These are phyloP conservation scores for Vigna radiata DNA, from an alignment of 306 rosid genomes.

Conservation along the genomic window DNA sequence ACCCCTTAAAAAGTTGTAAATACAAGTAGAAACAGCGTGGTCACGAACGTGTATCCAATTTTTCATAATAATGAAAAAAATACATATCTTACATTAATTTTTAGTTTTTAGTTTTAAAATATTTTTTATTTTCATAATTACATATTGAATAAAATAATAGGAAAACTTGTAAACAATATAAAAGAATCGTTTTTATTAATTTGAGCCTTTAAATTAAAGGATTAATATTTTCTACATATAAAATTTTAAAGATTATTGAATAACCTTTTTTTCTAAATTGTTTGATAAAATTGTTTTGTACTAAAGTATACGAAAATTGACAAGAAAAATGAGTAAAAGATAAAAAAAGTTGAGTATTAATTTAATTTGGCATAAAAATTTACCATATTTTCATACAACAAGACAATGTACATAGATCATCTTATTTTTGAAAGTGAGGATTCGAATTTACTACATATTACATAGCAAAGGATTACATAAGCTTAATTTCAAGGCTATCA, in stretches of 20 bases:
- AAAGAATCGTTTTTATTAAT: too few relatives aligned
- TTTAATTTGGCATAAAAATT: not conserved
- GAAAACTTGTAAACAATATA: too few relatives aligned
- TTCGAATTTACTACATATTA: not conserved
- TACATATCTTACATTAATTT: too few relatives aligned
- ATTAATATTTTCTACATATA: not conserved
- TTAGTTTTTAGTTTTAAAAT: too few relatives aligned
- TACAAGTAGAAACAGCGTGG: too few relatives aligned
- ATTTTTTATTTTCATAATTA: too few relatives aligned
- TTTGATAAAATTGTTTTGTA: not conserved
- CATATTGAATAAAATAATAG: too few relatives aligned
- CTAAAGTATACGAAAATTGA: not conserved
- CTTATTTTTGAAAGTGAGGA: not conserved
- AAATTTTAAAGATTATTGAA: not conserved
- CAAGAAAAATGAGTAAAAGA: slow-evolving; percentile 4
- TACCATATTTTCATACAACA: not conserved
- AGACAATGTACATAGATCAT: not conserved
- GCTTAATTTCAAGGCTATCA: not conserved
- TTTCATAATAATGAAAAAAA: too few relatives aligned
- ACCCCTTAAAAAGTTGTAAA: not conserved
- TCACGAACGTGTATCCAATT: too few relatives aligned
- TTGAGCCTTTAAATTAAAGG: not conserved
- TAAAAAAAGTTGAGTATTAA: not conserved
- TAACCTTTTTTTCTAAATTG: not conserved
- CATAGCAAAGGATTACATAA: not conserved